These are phyloP conservation scores for Daldinia eschscholtzii DNA, from an alignment of 2,329 filamentous ascomycete species.

Conservation along the genomic window DNA sequence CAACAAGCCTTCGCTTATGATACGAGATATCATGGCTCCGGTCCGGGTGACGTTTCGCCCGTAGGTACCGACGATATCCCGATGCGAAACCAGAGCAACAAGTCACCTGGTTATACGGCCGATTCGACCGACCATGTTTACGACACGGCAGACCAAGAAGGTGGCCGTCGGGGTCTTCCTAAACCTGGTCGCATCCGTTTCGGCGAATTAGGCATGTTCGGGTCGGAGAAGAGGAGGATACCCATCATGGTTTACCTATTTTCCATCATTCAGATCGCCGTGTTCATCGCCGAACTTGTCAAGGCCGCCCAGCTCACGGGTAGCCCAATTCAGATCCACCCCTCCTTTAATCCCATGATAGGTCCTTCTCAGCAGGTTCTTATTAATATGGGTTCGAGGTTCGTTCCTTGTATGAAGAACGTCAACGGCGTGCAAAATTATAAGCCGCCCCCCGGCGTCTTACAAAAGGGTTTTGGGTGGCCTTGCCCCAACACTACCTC, in stretches of 20 bases:
- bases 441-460: constrained; percentile 25
- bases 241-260: constrained; percentile 88
- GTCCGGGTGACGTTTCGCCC: constrained; percentile 56
- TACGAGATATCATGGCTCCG: constrained; percentile 67
- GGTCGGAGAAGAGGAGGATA: constrained; percentile 67
- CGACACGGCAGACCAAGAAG: constrained; percentile 61
- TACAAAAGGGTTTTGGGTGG: constrained; percentile 66
- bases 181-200: constrained; percentile 64
- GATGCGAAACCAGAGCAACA: constrained; percentile 62
- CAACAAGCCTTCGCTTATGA: constrained; percentile 64
- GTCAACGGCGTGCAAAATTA: constrained; percentile 72
- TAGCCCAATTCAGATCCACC: constrained; percentile 81
- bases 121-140: constrained; percentile 71
- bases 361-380: constrained; percentile 90
- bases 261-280: constrained; percentile 79
- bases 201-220: constrained; percentile 71
- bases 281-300: constrained; percentile 90
- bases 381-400: constrained; percentile 97
- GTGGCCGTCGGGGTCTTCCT: constrained; percentile 50
- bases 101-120: constrained; percentile 41
- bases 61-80: constrained; percentile 68
- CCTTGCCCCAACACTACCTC: constrained; percentile 86
- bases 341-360: constrained; percentile 96
- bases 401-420: constrained; percentile 94
- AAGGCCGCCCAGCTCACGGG: constrained; percentile 84